Conservation (phyloP, 768 basidiomycete genomes). For the Phanerochaete sordida region DNA sequence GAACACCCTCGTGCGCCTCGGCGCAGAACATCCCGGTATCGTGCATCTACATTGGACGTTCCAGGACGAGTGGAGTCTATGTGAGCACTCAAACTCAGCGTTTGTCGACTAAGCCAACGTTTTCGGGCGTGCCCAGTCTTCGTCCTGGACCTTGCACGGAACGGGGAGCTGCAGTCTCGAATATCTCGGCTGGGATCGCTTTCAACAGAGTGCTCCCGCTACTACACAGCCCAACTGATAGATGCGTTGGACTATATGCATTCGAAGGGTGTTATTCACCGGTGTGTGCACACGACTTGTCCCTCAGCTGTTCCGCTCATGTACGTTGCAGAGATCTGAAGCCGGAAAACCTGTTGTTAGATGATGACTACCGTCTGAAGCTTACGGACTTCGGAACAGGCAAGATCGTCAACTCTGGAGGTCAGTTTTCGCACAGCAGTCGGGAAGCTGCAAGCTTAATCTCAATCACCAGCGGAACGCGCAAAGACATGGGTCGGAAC, state of each 20-base stretch:
- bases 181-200: constrained; percentile 83
- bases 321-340: constrained; percentile 59
- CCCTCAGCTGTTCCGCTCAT: background rate
- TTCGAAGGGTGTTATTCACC: constrained; percentile 83
- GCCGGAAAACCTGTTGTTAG: constrained; percentile 89
- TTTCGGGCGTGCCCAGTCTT: constrained; percentile 50
- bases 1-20: constrained; percentile 65
- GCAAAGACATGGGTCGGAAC: constrained; percentile 84
- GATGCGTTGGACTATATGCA: constrained; percentile 93
- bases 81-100: constrained; percentile 39
- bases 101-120: background rate
- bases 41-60: constrained; percentile 81
- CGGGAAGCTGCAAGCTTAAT: constrained; percentile 14
- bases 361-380: constrained; percentile 81
- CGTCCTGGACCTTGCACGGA: constrained; percentile 70
- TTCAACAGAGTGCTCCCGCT: constrained; percentile 67
- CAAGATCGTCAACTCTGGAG: constrained; percentile 57
- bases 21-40: constrained; percentile 73
- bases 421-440: constrained; percentile 34
- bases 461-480: constrained; percentile 36
- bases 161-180: constrained; percentile 74
- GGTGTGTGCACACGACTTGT: constrained; percentile 34
- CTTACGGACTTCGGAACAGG: constrained; percentile 98
- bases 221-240: constrained; percentile 87
- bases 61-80: constrained; percentile 80